These are phyloP conservation scores for Mucor mucedo DNA, from an alignment of 371 early-diverging fungal species.

Conservation along the genomic window DNA sequence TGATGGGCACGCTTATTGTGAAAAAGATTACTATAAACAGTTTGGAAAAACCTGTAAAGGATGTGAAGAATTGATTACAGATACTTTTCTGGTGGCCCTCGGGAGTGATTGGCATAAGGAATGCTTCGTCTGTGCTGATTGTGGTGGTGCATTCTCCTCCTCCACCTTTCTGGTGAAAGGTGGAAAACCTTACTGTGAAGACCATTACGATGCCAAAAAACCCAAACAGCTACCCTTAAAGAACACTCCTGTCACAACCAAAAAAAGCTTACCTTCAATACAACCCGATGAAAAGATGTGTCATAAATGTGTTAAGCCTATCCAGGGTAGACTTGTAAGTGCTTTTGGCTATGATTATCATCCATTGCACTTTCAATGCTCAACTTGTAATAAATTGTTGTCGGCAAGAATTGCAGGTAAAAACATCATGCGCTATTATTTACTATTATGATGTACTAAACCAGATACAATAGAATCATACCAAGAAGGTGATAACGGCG, in stretches of 20 bases:
- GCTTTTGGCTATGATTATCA: conserved; percentile 61
- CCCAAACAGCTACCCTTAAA: not conserved
- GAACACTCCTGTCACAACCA: not conserved
- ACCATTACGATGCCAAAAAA: conserved; percentile 52
- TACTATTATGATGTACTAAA: not conserved
- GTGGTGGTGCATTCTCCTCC: conserved; percentile 55
- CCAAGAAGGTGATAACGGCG: conserved; percentile 15
- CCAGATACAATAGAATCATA: conserved; percentile 19
- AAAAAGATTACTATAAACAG: conserved; percentile 66
- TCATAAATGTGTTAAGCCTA: conserved; percentile 37
- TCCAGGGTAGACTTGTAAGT: conserved; percentile 53
- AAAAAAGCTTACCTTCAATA: not conserved
- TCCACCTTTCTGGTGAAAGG: conserved; percentile 55
- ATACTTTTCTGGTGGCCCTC: conserved; percentile 64
- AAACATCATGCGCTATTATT: not conserved
- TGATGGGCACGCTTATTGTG: conserved; percentile 77
- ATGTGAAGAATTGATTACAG: conserved; percentile 65
- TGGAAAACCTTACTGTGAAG: conserved; percentile 68
- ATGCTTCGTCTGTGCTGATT: conserved; percentile 75
- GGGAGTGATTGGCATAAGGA: conserved; percentile 71
- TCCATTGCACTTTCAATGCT: conserved; percentile 59
- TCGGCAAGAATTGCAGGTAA: conserved; percentile 30
- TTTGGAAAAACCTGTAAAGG: conserved; percentile 70
- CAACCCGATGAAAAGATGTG: conserved; percentile 33
- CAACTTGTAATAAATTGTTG: conserved; percentile 49